Evolutionary conservation across 2,329 filamentous ascomycete species (phyloP).

Genomic region (Cercospora brassicicola): DNA sequence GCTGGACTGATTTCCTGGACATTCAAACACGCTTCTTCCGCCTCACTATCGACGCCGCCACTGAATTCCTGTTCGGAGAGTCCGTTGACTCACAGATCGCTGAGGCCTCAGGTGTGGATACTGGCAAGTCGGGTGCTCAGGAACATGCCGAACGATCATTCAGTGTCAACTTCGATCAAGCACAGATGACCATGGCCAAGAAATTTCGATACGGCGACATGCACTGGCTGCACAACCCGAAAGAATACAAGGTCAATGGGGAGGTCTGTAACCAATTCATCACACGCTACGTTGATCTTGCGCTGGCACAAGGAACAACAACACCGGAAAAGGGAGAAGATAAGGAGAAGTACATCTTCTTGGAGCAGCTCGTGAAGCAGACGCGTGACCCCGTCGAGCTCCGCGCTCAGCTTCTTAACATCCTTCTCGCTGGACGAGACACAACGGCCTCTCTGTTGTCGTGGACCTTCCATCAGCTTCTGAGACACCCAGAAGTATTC

Average conservation of each 20-base stretch:
- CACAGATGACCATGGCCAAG: conserved; percentile 42
- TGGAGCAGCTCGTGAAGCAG: conserved; percentile 49
- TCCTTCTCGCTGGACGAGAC: conserved; percentile 70
- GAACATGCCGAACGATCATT: conserved; percentile 41
- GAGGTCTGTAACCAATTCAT: conserved; percentile 48
- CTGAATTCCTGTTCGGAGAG: conserved; percentile 49
- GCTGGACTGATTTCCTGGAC: conserved; percentile 37
- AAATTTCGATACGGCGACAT: conserved; percentile 42
- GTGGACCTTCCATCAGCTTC: conserved; percentile 56
- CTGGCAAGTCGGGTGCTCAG: conserved; percentile 27
- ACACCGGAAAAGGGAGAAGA: conserved; percentile 29
- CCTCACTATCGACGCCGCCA: conserved; percentile 53
- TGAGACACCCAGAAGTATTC: conserved; percentile 53
- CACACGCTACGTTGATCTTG: conserved; percentile 49
- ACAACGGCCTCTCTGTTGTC: conserved; percentile 56
- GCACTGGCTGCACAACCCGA: conserved; percentile 40
- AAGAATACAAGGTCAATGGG: conserved; percentile 44
- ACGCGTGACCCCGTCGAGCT: conserved; percentile 48
- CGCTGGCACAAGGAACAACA: conserved; percentile 39
- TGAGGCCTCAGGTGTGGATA: conserved; percentile 32
- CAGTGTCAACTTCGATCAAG: conserved; percentile 46
- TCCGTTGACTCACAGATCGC: conserved; percentile 42
- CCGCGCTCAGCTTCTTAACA: conserved; percentile 50
- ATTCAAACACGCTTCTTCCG: conserved; percentile 49
- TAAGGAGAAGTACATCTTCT: conserved; percentile 47